A percentile compares a stretch with the other conserved stretches of the same genome.
These are phyloP conservation scores for Colletotrichum sp. DNA, from an alignment of 2,329 filamentous ascomycete species.

Conservation along the genomic window DNA sequence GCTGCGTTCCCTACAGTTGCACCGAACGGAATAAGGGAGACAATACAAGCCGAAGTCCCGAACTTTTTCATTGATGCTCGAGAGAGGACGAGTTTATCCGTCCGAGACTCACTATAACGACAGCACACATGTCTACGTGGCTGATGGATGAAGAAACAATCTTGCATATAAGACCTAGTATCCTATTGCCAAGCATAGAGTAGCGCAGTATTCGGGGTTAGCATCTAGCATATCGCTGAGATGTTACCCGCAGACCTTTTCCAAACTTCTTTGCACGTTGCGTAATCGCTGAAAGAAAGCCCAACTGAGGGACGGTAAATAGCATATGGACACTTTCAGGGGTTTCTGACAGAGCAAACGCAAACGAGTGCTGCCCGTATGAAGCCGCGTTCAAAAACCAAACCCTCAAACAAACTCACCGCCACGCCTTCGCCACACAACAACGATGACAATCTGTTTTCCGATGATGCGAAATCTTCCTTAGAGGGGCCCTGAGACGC, in stretches of 20 bases:
- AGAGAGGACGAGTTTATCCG: neutral
- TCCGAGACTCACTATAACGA: neutral
- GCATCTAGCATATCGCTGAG: neutral
- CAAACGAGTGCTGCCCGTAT: neutral
- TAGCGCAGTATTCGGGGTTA: neutral
- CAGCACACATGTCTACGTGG: neutral
- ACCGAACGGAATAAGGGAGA: neutral
- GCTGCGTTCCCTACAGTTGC: neutral
- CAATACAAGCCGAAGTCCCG: neutral
- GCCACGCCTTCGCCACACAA: neutral
- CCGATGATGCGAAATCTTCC: neutral
- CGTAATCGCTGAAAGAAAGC: too few species aligned
- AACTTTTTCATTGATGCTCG: neutral
- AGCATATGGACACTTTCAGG: too few species aligned
- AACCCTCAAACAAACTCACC: neutral
- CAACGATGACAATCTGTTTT: neutral
- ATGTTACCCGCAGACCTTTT: neutral
- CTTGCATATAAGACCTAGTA: neutral
- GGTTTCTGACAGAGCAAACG: too few species aligned
- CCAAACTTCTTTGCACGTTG: neutral
- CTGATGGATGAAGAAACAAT: neutral
- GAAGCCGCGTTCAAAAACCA: neutral
- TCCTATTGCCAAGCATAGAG: neutral
- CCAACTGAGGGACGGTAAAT: too few species aligned
- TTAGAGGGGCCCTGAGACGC: neutral